Percentiles rank a stretch among this genome's conserved stretches.
Evolutionary conservation across 2,329 filamentous ascomycete genomes (phyloP).

Genomic region (Penicillium fuscoglaucum): DNA sequence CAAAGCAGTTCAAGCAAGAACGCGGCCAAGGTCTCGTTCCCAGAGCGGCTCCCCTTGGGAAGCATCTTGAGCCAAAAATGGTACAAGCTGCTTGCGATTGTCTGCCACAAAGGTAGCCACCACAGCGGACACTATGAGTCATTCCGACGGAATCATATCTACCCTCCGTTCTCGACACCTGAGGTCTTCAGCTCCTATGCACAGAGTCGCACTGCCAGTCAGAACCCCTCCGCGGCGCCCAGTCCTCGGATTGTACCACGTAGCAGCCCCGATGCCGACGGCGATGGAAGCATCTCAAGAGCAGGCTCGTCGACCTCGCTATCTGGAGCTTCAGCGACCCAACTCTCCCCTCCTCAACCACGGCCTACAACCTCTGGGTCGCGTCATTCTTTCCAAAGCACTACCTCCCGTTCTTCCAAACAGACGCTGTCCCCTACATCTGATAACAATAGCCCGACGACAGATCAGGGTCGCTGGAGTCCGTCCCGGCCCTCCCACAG

Average conservation of each 20-base stretch:
- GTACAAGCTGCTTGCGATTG: slow-evolving; percentile 82
- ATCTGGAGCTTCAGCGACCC: slow-evolving; percentile 27
- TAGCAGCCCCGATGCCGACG: slow-evolving; percentile 32
- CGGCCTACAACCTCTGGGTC: slow-evolving; percentile 35
- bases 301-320: slow-evolving; percentile 38
- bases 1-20: slow-evolving; percentile 82
- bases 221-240: slow-evolving; percentile 50
- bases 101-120: slow-evolving; percentile 94
- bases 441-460: slow-evolving; percentile 28
- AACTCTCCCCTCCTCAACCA: slow-evolving; percentile 22
- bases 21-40: slow-evolving; percentile 88
- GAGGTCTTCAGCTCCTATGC: slow-evolving; percentile 74
- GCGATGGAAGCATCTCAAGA: slow-evolving; percentile 33
- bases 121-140: slow-evolving; percentile 97
- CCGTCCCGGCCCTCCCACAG: slow-evolving; percentile 28
- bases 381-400: slow-evolving; percentile 37
- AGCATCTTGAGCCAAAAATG: slow-evolving; percentile 73
- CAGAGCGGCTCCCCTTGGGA: slow-evolving; percentile 80
- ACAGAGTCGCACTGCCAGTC: slow-evolving; percentile 60
- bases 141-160: slow-evolving; percentile 80
- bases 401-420: slow-evolving; percentile 30
- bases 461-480: slow-evolving; percentile 29
- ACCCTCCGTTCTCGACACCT: slow-evolving; percentile 77
- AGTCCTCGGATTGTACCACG: slow-evolving; percentile 50
- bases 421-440: slow-evolving; percentile 21